A percentile compares a stretch with the other conserved stretches of the same genome.
Conservation (phyloP, 495 filamentous ascomycete species). For the Trichoderma virens region DNA sequence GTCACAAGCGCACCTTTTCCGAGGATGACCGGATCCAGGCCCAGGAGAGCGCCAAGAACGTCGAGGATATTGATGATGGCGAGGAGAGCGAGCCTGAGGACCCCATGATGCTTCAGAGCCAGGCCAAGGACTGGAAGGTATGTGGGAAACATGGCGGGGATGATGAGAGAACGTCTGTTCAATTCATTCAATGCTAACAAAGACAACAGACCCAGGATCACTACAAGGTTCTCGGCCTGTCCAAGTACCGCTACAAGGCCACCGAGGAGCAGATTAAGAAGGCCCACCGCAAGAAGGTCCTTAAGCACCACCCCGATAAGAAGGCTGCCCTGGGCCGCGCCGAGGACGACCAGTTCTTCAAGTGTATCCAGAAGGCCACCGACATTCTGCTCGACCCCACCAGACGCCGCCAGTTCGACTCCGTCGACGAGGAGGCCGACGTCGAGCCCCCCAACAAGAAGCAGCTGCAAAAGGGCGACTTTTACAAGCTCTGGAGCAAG, state of each 20-base stretch:
- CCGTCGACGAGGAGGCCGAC: constrained; percentile 87
- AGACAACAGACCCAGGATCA: constrained; percentile 70
- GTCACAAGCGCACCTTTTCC: constrained; percentile 94
- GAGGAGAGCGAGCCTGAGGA: constrained; percentile 93
- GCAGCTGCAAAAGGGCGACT: constrained; percentile 72
- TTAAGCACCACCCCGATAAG: constrained; percentile 98
- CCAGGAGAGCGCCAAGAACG: constrained; percentile 86
- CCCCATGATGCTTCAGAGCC: constrained; percentile 77
- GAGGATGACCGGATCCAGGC: constrained; percentile 97
- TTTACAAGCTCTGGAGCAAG: constrained; percentile 84
- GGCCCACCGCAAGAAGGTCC: constrained; percentile 98
- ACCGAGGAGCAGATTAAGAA: constrained; percentile 98
- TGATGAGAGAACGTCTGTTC: background rate
- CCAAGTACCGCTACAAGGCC: constrained; percentile 82
- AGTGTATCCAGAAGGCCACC: constrained; percentile 98
- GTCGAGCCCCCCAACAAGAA: constrained; percentile 90
- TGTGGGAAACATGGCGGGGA: constrained; percentile 8
- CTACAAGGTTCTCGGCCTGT: constrained; percentile 91
- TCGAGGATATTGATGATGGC: constrained; percentile 81
- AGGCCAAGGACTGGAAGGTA: constrained; percentile 99
- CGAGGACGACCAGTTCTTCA: constrained; percentile 98
- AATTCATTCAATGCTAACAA: background rate
- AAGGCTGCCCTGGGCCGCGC: constrained; percentile 80
- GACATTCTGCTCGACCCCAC: constrained; percentile 86
- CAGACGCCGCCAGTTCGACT: constrained; percentile 93